phyloP scores from a whole-genome alignment of 805 yeast species.

The Schwanniomyces occidentalis region DNA sequence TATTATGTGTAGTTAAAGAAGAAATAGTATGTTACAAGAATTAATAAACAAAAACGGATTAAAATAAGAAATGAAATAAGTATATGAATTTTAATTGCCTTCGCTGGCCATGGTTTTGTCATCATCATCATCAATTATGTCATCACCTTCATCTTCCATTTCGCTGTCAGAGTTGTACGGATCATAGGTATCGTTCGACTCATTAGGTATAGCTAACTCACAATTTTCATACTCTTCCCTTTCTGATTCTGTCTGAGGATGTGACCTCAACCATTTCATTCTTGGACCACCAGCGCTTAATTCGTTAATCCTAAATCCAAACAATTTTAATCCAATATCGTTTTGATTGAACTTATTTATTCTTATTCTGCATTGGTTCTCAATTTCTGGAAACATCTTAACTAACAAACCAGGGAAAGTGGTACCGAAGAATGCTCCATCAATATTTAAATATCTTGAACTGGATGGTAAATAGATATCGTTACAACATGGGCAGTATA shows the following conservation, averaged over 20 bases:
- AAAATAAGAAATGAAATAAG: no score
- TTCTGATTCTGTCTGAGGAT: constrained; percentile 65
- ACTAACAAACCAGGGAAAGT: constrained; percentile 91
- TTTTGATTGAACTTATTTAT: constrained; percentile 47
- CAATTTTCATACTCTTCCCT: constrained; percentile 62
- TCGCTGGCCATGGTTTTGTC: constrained; percentile 49
- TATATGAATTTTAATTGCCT: no score
- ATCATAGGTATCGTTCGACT: constrained; percentile 10
- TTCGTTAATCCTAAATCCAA: constrained; percentile 84
- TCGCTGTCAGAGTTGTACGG: constrained; percentile 22
- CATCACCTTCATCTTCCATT: constrained; percentile 22
- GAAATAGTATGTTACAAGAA: not conserved
- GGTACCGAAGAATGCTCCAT: constrained; percentile 97
- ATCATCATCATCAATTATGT: constrained; percentile 31
- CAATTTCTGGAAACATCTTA: constrained; percentile 89
- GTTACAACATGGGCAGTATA: constrained; percentile 92
- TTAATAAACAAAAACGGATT: constrained; percentile 1
- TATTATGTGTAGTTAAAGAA: constrained; percentile 1
- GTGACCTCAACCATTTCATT: constrained; percentile 89
- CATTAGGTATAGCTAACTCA: constrained; percentile 56
- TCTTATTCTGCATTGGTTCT: constrained; percentile 66
- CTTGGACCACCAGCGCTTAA: constrained; percentile 81
- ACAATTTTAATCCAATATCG: constrained; percentile 70
- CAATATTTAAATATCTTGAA: constrained; percentile 82
- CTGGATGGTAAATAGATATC: constrained; percentile 88